phyloP scores from a whole-genome alignment of 2,329 filamentous ascomycete species.

The Fusarium penzigii region DNA sequence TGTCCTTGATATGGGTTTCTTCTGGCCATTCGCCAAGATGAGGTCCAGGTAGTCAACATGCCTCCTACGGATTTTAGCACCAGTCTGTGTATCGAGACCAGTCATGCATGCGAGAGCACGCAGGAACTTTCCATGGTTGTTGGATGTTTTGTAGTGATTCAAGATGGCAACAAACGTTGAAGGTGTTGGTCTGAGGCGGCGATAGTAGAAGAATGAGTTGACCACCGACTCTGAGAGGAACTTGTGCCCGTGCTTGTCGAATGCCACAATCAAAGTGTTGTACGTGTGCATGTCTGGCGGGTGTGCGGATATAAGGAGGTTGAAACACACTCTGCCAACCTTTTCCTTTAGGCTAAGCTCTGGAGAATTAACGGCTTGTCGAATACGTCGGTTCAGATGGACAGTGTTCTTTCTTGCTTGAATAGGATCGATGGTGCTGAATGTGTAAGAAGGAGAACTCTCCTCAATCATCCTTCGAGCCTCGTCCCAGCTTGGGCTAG shows the following conservation, averaged over 20 bases:
- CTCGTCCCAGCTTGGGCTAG: conserved; percentile 32
- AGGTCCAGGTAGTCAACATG: conserved; percentile 32
- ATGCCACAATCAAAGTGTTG: conserved; percentile 69
- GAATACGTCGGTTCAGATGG: conserved; percentile 32
- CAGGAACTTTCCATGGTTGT: conserved; percentile 45
- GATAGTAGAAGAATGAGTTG: conserved; percentile 49
- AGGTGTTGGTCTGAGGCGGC: conserved; percentile 47
- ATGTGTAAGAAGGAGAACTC: conserved; percentile 26
- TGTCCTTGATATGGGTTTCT: conserved; percentile 30
- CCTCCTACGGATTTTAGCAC: conserved; percentile 41
- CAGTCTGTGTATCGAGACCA: conserved; percentile 41
- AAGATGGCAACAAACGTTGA: conserved; percentile 52
- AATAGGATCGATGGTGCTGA: conserved; percentile 28
- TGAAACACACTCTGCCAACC: conserved; percentile 57
- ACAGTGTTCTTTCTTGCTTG: conserved; percentile 28
- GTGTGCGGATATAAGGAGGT: conserved; percentile 62
- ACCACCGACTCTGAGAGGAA: conserved; percentile 55
- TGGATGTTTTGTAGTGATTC: conserved; percentile 48
- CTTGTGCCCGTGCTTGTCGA: conserved; percentile 53
- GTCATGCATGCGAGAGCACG: conserved; percentile 47
- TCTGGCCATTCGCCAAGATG: conserved; percentile 27
- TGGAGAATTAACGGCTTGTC: conserved; percentile 28
- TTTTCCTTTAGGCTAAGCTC: conserved; percentile 33
- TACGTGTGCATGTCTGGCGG: conserved; percentile 69
- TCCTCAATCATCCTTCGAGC: conserved; percentile 25